Evolutionary conservation across 2,329 filamentous ascomycete species (phyloP).

Genomic region (Penicillium rolfsii): DNA sequence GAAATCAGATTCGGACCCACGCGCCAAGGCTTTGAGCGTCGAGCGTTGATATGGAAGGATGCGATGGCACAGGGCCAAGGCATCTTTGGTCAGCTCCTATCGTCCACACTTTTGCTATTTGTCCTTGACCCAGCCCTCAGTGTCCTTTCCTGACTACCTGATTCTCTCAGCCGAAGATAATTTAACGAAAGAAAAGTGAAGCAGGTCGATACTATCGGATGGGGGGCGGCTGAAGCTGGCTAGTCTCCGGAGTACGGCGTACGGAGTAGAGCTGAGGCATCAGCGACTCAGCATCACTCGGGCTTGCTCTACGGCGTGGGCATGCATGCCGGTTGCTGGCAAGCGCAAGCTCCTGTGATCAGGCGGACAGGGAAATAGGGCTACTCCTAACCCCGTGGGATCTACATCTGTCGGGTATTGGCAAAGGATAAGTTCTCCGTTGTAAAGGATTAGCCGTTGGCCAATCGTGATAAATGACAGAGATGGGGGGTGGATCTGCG

Average conservation of each 20-base stretch:
- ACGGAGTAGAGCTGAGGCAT: neutral
- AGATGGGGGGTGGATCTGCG: neutral
- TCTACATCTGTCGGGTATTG: neutral
- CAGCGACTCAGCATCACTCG: neutral
- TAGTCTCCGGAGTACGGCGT: too few relatives aligned
- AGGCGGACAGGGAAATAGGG: neutral
- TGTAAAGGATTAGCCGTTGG: neutral
- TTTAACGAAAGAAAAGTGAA: neutral
- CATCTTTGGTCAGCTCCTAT: neutral
- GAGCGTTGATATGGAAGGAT: neutral
- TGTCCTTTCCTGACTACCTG: neutral
- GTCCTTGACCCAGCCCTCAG: neutral
- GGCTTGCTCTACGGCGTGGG: conserved; percentile 16
- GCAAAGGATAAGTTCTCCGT: conserved; percentile 6
- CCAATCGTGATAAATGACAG: neutral
- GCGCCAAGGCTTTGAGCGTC: conserved; percentile 5
- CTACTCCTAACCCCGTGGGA: conserved; percentile 8
- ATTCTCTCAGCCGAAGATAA: neutral
- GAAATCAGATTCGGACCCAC: conserved; percentile 6
- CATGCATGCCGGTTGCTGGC: conserved; percentile 5
- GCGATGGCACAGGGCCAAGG: neutral
- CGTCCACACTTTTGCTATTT: neutral
- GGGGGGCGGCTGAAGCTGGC: conserved; percentile 12
- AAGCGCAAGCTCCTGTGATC: conserved; percentile 16
- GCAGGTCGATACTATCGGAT: conserved; percentile 6